phyloP scores from a whole-genome alignment of 192 early-diverging fungal genomes.

The Linnemannia schmuckeri region DNA sequence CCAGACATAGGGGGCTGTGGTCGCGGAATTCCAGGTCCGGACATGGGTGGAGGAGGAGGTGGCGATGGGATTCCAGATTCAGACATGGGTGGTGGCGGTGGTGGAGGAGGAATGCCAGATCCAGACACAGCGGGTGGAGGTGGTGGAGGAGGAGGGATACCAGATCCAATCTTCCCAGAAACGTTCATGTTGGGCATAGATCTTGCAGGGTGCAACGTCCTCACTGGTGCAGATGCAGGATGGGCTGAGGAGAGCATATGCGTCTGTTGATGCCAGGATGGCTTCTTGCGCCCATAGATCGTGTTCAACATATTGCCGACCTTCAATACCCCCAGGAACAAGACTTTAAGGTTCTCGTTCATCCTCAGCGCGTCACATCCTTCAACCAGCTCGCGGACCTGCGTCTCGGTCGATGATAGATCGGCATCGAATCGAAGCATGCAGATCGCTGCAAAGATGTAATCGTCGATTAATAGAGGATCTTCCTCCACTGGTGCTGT shows the following conservation, averaged over 20 bases:
- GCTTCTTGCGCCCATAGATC: conserved; percentile 45
- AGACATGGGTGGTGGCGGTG: neutral
- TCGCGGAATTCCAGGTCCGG: conserved; percentile 4
- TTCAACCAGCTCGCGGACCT: conserved; percentile 38
- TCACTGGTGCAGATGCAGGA: neutral
- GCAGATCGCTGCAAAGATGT: conserved; percentile 44
- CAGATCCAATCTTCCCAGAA: neutral
- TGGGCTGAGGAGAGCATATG: neutral
- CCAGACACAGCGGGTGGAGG: neutral
- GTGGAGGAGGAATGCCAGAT: neutral
- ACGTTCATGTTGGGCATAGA: conserved; percentile 25
- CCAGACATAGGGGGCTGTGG: neutral
- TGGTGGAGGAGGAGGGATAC: neutral
- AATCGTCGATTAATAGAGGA: conserved; percentile 37
- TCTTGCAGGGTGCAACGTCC: conserved; percentile 10
- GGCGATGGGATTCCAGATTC: neutral
- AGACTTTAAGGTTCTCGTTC: conserved; percentile 42
- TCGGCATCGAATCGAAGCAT: conserved; percentile 48
- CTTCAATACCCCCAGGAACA: conserved; percentile 47
- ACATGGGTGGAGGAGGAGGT: conserved; percentile 10
- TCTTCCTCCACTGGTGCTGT: conserved; percentile 16
- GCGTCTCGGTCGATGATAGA: conserved; percentile 19
- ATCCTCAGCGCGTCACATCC: conserved; percentile 38
- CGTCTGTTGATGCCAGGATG: conserved; percentile 33
- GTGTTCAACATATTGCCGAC: conserved; percentile 55